phyloP scores from a whole-genome alignment of 495 filamentous ascomycete species.

The Penicillium cataractarum region DNA sequence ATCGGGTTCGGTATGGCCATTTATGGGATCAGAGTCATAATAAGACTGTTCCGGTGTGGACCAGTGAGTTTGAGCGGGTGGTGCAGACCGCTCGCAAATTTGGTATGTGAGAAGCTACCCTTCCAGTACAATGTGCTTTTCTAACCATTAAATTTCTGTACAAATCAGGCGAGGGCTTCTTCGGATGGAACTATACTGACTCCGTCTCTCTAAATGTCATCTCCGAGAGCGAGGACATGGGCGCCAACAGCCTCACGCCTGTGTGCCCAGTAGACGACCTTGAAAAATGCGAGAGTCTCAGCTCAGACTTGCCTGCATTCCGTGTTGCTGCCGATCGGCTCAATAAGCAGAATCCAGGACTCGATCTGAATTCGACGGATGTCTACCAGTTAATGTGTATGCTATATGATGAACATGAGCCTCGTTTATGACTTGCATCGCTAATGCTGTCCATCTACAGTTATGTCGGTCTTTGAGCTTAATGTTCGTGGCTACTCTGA shows the following conservation, averaged over 20 bases:
- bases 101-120: conserved; percentile 11
- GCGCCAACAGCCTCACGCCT: conserved; percentile 57
- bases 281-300: conserved; percentile 13
- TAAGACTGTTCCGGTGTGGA: conserved; percentile 42
- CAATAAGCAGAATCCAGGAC: conserved; percentile 28
- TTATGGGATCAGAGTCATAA: conserved; percentile 35
- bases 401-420: not conserved
- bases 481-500: conserved; percentile 49
- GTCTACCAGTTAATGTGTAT: conserved; percentile 30
- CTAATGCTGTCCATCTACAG: conserved; percentile 10
- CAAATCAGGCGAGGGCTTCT: conserved; percentile 46
- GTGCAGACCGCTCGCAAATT: conserved; percentile 58
- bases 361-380: conserved; percentile 25
- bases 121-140: not conserved
- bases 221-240: conserved; percentile 46
- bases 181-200: conserved; percentile 47
- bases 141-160: not conserved
- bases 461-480: conserved; percentile 57
- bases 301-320: conserved; percentile 17
- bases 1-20: conserved; percentile 49
- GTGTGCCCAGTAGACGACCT: conserved; percentile 24
- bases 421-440: not conserved
- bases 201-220: conserved; percentile 48
- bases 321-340: conserved; percentile 29
- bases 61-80: conserved; percentile 51